A percentile compares a stretch with the other conserved stretches of the same genome.
These are phyloP conservation scores for Durotheca rogersii DNA, from an alignment of 495 filamentous ascomycete genomes.

Conservation along the genomic window DNA sequence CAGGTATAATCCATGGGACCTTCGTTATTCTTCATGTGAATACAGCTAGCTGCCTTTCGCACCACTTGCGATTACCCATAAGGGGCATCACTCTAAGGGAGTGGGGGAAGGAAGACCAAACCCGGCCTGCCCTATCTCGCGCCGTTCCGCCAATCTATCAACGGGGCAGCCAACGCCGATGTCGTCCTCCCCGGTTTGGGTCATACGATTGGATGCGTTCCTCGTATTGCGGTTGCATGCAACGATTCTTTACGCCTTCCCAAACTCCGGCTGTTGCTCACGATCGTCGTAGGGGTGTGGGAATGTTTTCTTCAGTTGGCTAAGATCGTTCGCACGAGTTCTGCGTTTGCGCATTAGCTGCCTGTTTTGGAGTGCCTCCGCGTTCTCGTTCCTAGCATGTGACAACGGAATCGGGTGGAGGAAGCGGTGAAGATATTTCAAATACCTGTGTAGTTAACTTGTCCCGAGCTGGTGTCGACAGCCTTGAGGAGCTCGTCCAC, in stretches of 20 bases:
- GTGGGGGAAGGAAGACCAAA: too few species aligned
- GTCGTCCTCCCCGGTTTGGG: slow-evolving; percentile 30
- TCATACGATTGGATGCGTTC: slow-evolving; percentile 14
- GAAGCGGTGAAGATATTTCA: slow-evolving; percentile 2
- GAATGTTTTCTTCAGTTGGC: slow-evolving; percentile 64
- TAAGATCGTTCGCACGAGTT: slow-evolving; percentile 91
- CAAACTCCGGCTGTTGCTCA: slow-evolving; percentile 23
- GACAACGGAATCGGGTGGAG: too few species aligned
- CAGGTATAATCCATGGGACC: neutral
- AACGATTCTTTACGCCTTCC: slow-evolving; percentile 24
- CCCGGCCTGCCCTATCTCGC: slow-evolving; percentile 21
- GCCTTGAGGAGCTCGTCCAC: slow-evolving; percentile 98
- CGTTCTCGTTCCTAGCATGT: too few species aligned
- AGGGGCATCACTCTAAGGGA: slow-evolving; percentile 16
- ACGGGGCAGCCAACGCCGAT: slow-evolving; percentile 37
- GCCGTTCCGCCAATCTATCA: slow-evolving; percentile 24
- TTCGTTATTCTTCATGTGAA: neutral
- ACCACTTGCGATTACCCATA: slow-evolving; percentile 11
- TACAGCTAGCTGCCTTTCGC: too few species aligned
- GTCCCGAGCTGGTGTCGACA: slow-evolving; percentile 87
- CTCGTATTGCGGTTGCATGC: slow-evolving; percentile 8
- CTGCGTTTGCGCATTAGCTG: slow-evolving; percentile 45
- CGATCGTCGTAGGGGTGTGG: slow-evolving; percentile 6
- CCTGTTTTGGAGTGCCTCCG: too few species aligned
- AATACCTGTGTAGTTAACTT: slow-evolving; percentile 94